Percentiles rank a stretch among this genome's conserved stretches.
These are phyloP conservation scores for Acmispon strigosus DNA, from an alignment of 306 rosid genomes.

Conservation along the genomic window DNA sequence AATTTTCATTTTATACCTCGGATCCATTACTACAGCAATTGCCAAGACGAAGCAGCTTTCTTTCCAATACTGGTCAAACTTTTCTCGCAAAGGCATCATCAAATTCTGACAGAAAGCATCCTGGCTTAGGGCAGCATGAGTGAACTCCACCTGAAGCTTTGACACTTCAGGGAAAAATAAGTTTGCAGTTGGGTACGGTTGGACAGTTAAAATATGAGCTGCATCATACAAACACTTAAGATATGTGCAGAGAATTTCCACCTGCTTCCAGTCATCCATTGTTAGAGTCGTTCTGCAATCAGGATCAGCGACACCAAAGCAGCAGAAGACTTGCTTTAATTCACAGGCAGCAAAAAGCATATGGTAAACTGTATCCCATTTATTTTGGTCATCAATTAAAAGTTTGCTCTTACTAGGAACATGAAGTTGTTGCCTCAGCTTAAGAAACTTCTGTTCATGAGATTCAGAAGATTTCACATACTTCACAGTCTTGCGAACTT, in stretches of 20 bases:
- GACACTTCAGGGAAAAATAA: slow-evolving; percentile 61
- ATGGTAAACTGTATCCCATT: slow-evolving; percentile 76
- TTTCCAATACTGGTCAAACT: slow-evolving; percentile 76
- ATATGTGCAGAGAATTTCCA: slow-evolving; percentile 61
- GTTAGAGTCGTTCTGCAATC: slow-evolving; percentile 39
- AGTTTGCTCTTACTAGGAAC: slow-evolving; percentile 51
- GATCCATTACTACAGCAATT: slow-evolving; percentile 78
- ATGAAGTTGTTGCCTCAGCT: slow-evolving; percentile 68
- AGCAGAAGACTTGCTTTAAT: slow-evolving; percentile 65
- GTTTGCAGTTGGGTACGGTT: slow-evolving; percentile 65
- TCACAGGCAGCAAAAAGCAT: slow-evolving; percentile 84
- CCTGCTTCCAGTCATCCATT: slow-evolving; percentile 64
- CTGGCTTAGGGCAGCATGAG: slow-evolving; percentile 47
- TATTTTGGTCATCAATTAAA: slow-evolving; percentile 58
- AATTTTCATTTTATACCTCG: slow-evolving; percentile 71
- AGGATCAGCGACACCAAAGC: slow-evolving; percentile 61
- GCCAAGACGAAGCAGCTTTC: slow-evolving; percentile 69
- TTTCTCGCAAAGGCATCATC: slow-evolving; percentile 59
- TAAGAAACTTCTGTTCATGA: slow-evolving; percentile 47
- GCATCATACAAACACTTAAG: slow-evolving; percentile 71
- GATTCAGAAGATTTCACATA: slow-evolving; percentile 63
- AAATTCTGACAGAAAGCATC: slow-evolving; percentile 55
- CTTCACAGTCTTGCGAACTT: slow-evolving; percentile 68
- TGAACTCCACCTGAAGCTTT: slow-evolving; percentile 55
- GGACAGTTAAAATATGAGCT: slow-evolving; percentile 53